Base-by-base conservation (phyloP, 164 flowering plant species). In the Houttuynia cordata region DNA sequence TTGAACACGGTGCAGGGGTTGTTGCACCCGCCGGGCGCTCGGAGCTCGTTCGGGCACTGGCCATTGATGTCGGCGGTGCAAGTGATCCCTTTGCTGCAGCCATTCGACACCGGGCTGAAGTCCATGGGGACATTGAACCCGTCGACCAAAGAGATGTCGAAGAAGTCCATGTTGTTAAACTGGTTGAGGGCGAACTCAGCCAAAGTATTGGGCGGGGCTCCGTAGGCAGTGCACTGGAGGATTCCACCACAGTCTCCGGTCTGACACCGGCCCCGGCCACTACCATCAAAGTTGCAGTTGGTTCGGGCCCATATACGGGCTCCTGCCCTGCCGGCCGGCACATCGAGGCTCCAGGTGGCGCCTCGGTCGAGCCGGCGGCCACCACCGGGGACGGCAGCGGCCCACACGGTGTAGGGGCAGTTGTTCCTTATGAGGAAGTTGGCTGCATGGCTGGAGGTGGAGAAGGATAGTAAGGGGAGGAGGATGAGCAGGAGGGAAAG, bases 1-100 rank as follows among this genome's bases (percentile, higher is more conserved):
- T 68, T 77, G 61, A 68, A 83, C 7, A 74, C 82, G 8, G 81
- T 79, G 67, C 87, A 83, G 0, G 87, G 81, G 67, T 76, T 76
- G 58, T 81, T 76, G 37, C 85, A 83, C 4, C 85, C 83, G 0
- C 81, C 78, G 0, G 74, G 66, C 0, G 71, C 73, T 49, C 56
- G 50, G 22, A 76, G 42, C 61, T 72, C 53, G 9, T 7, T 51
- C 0, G 81, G 79, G 60, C 81, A 78, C 66, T 78, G 71, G 6
- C 79, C 72, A 10, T 62, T 64, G 57, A 69, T 58, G 24, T 71
- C 65, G 0, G 67, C 62, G 0, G 64, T 20, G 61, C 73, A 70
- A 12, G 41, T 14, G 20, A 59, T 64, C 13, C 59, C 68, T 3
- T 57, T 55, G 40, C 20, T 24, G 53, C 72, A 62, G 20, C 70